Base-by-base conservation (phyloP, 1,284 basidiomycete species). In the Trametes pubescens region DNA sequence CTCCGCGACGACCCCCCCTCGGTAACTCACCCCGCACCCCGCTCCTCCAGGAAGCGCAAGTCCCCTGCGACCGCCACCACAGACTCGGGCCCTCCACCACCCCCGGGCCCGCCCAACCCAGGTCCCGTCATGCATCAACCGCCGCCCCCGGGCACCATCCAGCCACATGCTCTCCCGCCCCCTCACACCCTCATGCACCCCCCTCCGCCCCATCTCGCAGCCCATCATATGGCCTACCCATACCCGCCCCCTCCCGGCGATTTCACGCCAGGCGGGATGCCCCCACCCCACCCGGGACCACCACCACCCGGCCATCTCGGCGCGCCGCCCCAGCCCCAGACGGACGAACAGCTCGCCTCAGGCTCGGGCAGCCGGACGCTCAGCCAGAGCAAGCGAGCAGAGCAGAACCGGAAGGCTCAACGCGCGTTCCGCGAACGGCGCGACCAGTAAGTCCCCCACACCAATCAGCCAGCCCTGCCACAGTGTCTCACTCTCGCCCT, bases 401-500 rank as follows among this genome's bases (percentile, higher is more conserved):
- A 94, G 71, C 92, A 94, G 79, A 94, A 94, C 75, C 81, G 92
- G 70, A 94, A 93, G 73, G 92, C 92, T 0, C 92, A 94, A 77
- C 82, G 93, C 34, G 93, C 93, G 2, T 94, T 94, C 74, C 79
- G 92, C 66, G 92, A 94, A 74, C 86, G 92, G 40, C 81, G 92
- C 72, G 92, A 94, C 78, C 89, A 91, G 92, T 94, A 61, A 77
- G 67, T 16, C 38, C 47, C n/a, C 2, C 14, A 4, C 3, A 3
- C 18, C 18, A 7, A 43, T n/a, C 66, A 32, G 54, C 44, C 24
- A 37, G 2, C 22, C 35, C 13, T 5, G 5, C 29, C 37, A 37
- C 62, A 48, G 38, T 54, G 57, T 40, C 52, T 63, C 48, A 55
- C 44, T 38, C 44, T 24, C 26, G 32, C 34, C 32, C 51, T 43